phyloP scores from a whole-genome alignment of 768 basidiomycete genomes.

The Coprinopsis strossmayeri region DNA sequence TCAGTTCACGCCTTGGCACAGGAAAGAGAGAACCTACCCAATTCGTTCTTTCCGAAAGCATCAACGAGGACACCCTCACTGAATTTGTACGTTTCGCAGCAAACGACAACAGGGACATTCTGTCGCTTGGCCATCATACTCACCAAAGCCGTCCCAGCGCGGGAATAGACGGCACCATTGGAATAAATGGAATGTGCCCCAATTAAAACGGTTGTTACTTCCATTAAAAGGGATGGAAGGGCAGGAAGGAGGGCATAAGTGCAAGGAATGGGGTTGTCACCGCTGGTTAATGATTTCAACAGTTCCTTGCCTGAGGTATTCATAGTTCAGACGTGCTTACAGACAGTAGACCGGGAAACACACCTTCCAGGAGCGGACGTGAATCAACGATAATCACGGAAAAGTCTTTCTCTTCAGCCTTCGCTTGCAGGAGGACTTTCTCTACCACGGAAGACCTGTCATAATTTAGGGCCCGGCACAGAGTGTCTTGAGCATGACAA shows the following conservation, averaged over 20 bases:
- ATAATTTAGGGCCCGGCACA: too few relatives aligned
- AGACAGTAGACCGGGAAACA: conserved; percentile 2
- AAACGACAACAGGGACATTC: conserved; percentile 90
- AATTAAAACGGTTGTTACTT: conserved; percentile 79
- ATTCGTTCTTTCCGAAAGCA: conserved; percentile 92
- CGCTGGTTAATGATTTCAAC: conserved; percentile 59
- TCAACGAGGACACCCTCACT: conserved; percentile 90
- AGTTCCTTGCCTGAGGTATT: conserved; percentile 65
- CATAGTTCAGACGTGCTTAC: conserved; percentile 2
- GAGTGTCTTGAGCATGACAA: too few relatives aligned
- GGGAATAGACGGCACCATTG: conserved; percentile 89
- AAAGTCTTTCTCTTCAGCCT: conserved; percentile 68
- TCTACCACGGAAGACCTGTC: conserved; percentile 90
- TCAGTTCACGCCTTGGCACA: neutral
- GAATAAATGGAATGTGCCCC: conserved; percentile 94
- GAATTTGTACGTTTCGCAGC: conserved; percentile 98
- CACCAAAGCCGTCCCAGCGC: conserved; percentile 92
- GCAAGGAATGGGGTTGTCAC: conserved; percentile 60
- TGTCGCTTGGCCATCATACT: conserved; percentile 93
- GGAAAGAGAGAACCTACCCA: conserved; percentile 48
- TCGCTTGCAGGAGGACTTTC: conserved; percentile 75
- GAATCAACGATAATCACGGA: conserved; percentile 93
- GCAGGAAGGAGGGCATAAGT: conserved; percentile 92
- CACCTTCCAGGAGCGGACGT: conserved; percentile 89
- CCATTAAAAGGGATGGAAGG: conserved; percentile 69